Evolutionary conservation across 1,284 basidiomycete species (phyloP).

Genomic region (Irpex sp.): DNA sequence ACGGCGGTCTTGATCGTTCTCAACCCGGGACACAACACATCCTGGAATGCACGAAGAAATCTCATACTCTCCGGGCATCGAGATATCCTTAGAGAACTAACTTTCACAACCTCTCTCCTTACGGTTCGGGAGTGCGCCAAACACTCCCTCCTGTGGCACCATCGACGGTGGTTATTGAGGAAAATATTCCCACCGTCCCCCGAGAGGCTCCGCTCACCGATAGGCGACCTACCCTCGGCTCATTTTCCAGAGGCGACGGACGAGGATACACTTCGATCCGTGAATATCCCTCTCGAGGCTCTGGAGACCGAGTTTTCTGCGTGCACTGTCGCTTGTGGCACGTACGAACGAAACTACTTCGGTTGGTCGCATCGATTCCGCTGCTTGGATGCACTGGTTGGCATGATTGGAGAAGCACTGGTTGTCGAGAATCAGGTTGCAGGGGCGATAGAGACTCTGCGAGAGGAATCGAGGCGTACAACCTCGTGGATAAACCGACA

Average conservation of each 20-base stretch:
- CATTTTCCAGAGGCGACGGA: not conserved
- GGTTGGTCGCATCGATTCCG: constrained; percentile 11
- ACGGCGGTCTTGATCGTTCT: constrained; percentile 52
- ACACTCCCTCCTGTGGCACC: constrained; percentile 63
- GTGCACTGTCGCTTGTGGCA: constrained; percentile 9
- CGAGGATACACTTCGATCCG: constrained; percentile 7
- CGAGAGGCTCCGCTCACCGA: not conserved
- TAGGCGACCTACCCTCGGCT: not conserved
- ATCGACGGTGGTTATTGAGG: constrained; percentile 59
- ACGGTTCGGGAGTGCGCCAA: constrained; percentile 53
- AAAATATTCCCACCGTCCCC: constrained; percentile 1
- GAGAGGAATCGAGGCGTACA: constrained; percentile 33
- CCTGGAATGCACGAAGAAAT: constrained; percentile 54
- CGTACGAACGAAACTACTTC: constrained; percentile 15
- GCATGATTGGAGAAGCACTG: not conserved
- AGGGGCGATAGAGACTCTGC: constrained; percentile 25
- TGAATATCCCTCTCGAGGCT: not conserved
- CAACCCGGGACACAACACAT: constrained; percentile 66
- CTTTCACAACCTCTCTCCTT: constrained; percentile 43
- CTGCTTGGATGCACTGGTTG: constrained; percentile 8
- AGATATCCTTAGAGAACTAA: constrained; percentile 41
- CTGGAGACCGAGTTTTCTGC: constrained; percentile 8
- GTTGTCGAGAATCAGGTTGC: constrained; percentile 3
- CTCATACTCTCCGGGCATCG: constrained; percentile 37
- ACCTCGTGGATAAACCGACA: constrained; percentile 55